Percentiles rank a stretch among this genome's conserved stretches.
Conservation (phyloP, 441 rosid species). For the Adansonia madagascariensis region DNA sequence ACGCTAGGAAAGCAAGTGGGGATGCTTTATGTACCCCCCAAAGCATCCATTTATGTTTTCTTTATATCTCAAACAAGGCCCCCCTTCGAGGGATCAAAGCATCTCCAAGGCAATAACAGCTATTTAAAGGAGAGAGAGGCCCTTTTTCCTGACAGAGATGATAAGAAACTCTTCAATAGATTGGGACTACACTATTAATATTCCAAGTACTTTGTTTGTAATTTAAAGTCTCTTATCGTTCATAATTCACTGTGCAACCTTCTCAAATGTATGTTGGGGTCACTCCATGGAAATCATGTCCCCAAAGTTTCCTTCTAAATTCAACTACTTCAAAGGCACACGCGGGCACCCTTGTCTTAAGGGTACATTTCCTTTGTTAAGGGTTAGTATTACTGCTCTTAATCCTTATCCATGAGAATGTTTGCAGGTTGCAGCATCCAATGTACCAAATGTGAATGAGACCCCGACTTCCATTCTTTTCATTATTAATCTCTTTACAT, state of each 20-base stretch:
- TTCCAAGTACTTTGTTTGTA: slow-evolving; percentile 25
- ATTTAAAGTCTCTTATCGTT: not conserved
- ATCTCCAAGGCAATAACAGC: not conserved
- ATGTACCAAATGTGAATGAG: not conserved
- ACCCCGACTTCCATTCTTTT: not conserved
- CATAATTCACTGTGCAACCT: not conserved
- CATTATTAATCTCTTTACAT: not conserved
- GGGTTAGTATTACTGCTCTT: not conserved
- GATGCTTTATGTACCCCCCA: not conserved
- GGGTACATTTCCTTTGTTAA: not conserved
- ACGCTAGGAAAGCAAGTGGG: slow-evolving; percentile 15
- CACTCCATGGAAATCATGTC: not conserved
- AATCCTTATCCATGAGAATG: not conserved
- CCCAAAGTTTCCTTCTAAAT: not conserved
- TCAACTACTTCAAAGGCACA: not conserved
- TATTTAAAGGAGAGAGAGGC: not conserved
- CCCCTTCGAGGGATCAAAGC: slow-evolving; percentile 17
- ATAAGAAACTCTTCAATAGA: slow-evolving; percentile 32
- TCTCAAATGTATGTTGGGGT: not conserved
- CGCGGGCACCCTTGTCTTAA: not conserved
- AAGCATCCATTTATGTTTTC: slow-evolving; percentile 11
- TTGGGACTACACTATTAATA: slow-evolving; percentile 9
- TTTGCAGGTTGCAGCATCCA: not conserved
- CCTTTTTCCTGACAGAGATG: slow-evolving; percentile 25
- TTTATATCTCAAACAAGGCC: not conserved